Evolutionary conservation across 495 filamentous ascomycete species (phyloP), one percentile per base, ranked within the genome.

Genomic region (Neurospora sp.): DNA sequence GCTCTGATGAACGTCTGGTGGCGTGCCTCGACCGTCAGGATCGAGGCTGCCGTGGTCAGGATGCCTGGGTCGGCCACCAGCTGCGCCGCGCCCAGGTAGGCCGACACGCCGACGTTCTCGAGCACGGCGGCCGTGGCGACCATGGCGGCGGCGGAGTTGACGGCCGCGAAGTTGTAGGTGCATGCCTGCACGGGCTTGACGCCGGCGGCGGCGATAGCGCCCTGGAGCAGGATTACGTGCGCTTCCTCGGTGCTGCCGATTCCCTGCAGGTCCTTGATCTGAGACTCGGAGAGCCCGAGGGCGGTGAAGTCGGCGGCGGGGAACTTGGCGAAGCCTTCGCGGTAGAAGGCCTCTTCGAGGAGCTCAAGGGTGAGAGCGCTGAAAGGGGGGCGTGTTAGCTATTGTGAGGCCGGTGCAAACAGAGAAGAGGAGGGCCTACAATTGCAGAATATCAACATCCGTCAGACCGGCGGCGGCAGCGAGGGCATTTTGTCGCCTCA

Each of bases 391-490:
- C 80, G 73, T 71, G 76, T 81, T 71, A 78, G 73, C 39, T 48
- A 40, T n/a, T 17, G 36, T 37, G 11, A 34, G 38, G 21, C 28
- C 21, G 2, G 21, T 2, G 21, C 36, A n/a, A 17, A 43, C 11
- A 13, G 37, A 69, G 7, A 17, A 62, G 21, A 31, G 71, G 21
- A 21, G 7, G 15, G 75, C 89, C 80, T 85, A 92, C 90, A 92
- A 92, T 86, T 92, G 88, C 24, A 92, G 85, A 73, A 92, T 91
- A 77, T 92, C 89, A 69, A 90, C 77, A 80, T 92, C 90, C 19
- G 81, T 84, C 71, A 92, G 78, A 34, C 85, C 88, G 31, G 82
- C 76, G 17, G 83, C 82, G 13, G 86, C 85, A 31, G 86, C 86
- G 0, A 86, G 84, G 6, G 84, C 85, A 73, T 86, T 83, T 78